phyloP scores from a whole-genome alignment of 345 rosid genomes.

The Eucalyptus marginata region DNA sequence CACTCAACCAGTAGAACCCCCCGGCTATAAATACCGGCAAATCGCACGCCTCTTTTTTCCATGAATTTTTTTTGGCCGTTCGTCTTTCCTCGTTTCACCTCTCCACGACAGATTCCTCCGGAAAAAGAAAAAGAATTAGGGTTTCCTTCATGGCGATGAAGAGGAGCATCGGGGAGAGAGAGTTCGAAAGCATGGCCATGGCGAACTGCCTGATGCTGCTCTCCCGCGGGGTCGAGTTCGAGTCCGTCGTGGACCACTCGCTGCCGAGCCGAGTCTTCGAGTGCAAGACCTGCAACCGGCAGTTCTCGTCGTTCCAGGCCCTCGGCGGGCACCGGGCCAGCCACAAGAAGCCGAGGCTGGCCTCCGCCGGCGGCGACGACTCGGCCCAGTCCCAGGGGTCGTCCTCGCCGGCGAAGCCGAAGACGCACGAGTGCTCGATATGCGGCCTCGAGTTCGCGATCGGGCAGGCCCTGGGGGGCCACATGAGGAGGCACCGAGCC shows the following conservation, averaged over 20 bases:
- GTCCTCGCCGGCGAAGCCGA: slow-evolving; percentile 22
- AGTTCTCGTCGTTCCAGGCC: slow-evolving; percentile 53
- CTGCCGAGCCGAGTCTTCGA: slow-evolving; percentile 29
- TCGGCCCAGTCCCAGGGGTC: neutral
- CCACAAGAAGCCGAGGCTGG: slow-evolving; percentile 48
- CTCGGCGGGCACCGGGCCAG: slow-evolving; percentile 66
- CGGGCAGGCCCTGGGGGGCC: slow-evolving; percentile 66
- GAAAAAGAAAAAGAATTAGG: neutral
- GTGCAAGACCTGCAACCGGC: slow-evolving; percentile 64
- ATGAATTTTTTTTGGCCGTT: neutral
- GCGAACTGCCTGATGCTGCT: slow-evolving; percentile 48
- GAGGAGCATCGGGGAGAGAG: slow-evolving; percentile 7
- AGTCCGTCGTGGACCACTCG: neutral
- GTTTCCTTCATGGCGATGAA: slow-evolving; percentile 13
- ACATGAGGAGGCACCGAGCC: slow-evolving; percentile 56
- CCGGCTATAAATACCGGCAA: neutral
- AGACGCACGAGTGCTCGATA: slow-evolving; percentile 75
- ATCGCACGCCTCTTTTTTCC: neutral
- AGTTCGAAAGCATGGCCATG: slow-evolving; percentile 24
- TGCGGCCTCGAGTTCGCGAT: slow-evolving; percentile 81
- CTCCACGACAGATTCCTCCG: neutral
- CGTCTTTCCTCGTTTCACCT: neutral
- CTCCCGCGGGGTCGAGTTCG: slow-evolving; percentile 13
- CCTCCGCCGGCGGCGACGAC: neutral
- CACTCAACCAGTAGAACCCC: neutral